Evolutionary conservation across 2,329 filamentous ascomycete genomes (phyloP), one percentile per base, ranked within the genome.

Genomic region (Neodidymelliopsis sp.): DNA sequence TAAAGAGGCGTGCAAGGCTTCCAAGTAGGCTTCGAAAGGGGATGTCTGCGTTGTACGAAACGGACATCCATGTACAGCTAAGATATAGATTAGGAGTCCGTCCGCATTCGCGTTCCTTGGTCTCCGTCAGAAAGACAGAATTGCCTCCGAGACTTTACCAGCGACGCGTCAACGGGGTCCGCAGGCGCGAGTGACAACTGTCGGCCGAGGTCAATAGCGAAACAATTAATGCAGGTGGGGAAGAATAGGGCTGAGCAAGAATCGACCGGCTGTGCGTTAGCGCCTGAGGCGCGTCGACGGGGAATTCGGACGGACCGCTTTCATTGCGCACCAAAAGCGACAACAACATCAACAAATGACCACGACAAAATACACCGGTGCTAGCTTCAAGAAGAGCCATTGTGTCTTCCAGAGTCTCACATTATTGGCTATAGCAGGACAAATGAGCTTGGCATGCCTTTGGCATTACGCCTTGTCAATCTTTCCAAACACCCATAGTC

Each of bases 141-240:
- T 22, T 34, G 9, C 7, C 19, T 16, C 20, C 12, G 12, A 13
- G 13, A 16, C 6, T 20, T 19, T 41, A 24, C 44, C 40, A 13
- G 30, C 24, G 27, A 30, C 20, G 31, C 38, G 19, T 41, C 44
- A 19, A 31, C 15, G 16, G 30, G 28, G 23, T 27, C 30, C 23
- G 29, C 23, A 10, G 10, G 2, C 11, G 11, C 19, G 28, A 16
- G 13, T 30, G n/a, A 16, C 15, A 11, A 41, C n/a, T 23, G 27
- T 42, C 25, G 38, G 38, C 33, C 38, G 38, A 49, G 25, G 45
- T 22, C n/a, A 25, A 36, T 16, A 12, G 27, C 20, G 18, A 33
- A 25, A 27, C 37, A 25, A 37, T 6, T 30, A 38, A 27, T 23
- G 31, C 29, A 42, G 31, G 15, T 6, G 39, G 18, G 13, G 8